Base-by-base conservation (phyloP, 1,139 yeast species). In the Suhomyces atakaporum region DNA sequence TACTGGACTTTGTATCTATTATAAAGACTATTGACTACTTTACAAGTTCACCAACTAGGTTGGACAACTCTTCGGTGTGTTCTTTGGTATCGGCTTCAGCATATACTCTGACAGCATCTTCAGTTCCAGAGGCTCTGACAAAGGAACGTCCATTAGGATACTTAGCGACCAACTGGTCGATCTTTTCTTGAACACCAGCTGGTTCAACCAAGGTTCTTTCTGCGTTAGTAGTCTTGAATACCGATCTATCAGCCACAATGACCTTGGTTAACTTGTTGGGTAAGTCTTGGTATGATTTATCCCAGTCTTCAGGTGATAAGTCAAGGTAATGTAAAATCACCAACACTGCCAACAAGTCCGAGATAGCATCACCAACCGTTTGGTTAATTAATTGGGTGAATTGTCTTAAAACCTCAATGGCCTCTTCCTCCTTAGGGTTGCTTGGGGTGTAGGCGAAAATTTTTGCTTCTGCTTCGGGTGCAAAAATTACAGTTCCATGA, bases 111-210 rank as follows among this genome's bases (percentile, higher is more conserved):
- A 92, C 97, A 0, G 96, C 97, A 61, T 94, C 95, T 60, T 92
- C 99, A 2, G 99, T 92, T 12, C 98, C 99, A 44, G 96, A 85
- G 7, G 99, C 97, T 50, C 99, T 79, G 3, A 92, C 97, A 62
- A 92, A 92, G 3, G 95, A 82, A 55, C 98, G 75, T 2, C 94
- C 97, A 20, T 67, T 60, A 1, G 69, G 57, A 51, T 71, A 83
- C 51, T 77, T 65, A 14, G 66, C 56, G 10, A 90, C 92, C 35
- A 77, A 57, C 2, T 54, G 70, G 57, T 92, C 95, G 38, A 92
- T 88, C 49, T 77, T 62, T 1, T 51, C 69, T 63, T 92, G 98
- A 44, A 94, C 60, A 1, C 94, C 96, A 2, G 50, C 64, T 3
- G 99, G 99, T 38, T 78, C 76, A 10, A 79, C 76, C 46, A 92